Percentiles rank a stretch among this genome's conserved stretches.
Evolutionary conservation across 2,329 filamentous ascomycete species (phyloP).

Genomic region (Ascochyta koolunga): DNA sequence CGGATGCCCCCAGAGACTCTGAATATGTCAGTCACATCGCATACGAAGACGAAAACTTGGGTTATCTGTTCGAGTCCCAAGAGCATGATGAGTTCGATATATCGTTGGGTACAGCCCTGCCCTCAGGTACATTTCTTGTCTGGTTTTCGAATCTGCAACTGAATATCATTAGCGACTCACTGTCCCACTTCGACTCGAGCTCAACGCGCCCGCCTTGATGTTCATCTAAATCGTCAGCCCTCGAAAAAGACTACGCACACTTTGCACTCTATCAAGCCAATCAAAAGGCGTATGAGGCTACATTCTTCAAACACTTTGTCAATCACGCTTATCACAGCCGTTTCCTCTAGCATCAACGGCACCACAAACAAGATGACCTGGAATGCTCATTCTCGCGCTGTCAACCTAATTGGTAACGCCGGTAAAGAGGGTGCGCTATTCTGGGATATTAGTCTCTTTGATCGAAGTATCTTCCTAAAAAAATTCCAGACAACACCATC

Average conservation of each 20-base stretch:
- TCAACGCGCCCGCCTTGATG: constrained; percentile 11
- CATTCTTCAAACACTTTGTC: constrained; percentile 29
- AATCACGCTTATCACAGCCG: constrained; percentile 24
- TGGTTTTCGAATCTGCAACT: background rate
- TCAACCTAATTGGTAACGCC: constrained; percentile 28
- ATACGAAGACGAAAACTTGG: background rate
- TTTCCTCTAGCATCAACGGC: constrained; percentile 23
- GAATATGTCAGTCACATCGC: background rate
- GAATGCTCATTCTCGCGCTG: constrained; percentile 27
- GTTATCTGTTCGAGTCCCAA: constrained; percentile 1
- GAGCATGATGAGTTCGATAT: background rate
- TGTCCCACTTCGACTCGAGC: constrained; percentile 1
- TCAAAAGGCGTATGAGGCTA: constrained; percentile 34
- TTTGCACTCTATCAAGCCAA: constrained; percentile 34
- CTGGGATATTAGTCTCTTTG: constrained; percentile 24
- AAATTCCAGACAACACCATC: constrained; percentile 18
- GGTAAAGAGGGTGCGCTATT: constrained; percentile 24
- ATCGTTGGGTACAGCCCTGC: constrained; percentile 8
- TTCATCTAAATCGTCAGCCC: constrained; percentile 20
- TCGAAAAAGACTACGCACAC: constrained; percentile 24
- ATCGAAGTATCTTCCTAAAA: constrained; percentile 17
- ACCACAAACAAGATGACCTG: constrained; percentile 32
- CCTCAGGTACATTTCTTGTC: constrained; percentile 8
- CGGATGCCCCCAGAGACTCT: background rate
- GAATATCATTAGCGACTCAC: background rate